phyloP scores from a whole-genome alignment of 169 alveolate genomes.

The Theileria parva region DNA sequence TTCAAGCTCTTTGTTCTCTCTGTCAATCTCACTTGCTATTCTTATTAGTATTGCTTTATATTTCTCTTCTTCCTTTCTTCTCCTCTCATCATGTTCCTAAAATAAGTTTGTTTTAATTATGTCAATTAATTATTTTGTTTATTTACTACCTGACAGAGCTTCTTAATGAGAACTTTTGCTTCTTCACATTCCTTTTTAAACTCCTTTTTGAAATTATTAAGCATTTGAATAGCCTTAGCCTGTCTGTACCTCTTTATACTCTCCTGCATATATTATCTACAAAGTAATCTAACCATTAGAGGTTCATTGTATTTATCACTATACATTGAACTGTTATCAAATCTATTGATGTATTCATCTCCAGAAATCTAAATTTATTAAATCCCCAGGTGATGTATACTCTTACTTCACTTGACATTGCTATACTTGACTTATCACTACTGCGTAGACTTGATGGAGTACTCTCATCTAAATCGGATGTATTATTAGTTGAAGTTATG shows the following conservation, averaged over 20 bases:
- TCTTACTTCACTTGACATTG: slow-evolving; percentile 4
- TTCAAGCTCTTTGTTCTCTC: slow-evolving; percentile 17
- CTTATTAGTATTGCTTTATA: background rate
- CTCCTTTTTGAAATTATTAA: slow-evolving; percentile 28
- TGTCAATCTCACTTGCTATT: background rate
- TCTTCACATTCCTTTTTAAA: slow-evolving; percentile 43
- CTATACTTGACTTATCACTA: background rate
- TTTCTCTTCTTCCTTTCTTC: slow-evolving; percentile 4
- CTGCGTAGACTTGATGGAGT: slow-evolving; percentile 4
- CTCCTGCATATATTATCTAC: background rate
- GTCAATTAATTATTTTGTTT: background rate
- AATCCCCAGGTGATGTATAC: background rate
- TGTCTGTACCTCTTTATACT: slow-evolving; percentile 44
- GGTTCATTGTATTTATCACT: slow-evolving; percentile 33
- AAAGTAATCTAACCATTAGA: slow-evolving; percentile 13
- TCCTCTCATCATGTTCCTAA: background rate
- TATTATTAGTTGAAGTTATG: background rate
- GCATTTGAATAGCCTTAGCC: slow-evolving; percentile 24
- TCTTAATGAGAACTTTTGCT: slow-evolving; percentile 31
- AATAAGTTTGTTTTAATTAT: background rate
- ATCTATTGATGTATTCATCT: background rate
- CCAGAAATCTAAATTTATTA: background rate
- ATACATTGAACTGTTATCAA: background rate
- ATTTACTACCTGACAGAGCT: slow-evolving; percentile 19
- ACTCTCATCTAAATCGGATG: background rate